phyloP scores from a whole-genome alignment of 2,329 filamentous ascomycete species.

The Aureobasidium sp. region DNA sequence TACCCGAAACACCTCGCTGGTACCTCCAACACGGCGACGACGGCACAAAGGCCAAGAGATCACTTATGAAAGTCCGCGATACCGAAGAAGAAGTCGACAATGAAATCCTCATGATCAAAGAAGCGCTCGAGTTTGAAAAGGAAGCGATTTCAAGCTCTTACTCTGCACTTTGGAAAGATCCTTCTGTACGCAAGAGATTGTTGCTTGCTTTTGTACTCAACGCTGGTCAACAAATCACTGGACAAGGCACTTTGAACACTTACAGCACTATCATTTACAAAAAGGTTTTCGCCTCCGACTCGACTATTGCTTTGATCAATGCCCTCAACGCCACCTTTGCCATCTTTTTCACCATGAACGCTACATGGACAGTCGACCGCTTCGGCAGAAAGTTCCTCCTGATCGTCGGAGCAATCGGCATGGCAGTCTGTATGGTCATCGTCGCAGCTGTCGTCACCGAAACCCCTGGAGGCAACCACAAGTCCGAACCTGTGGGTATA shows the following conservation, averaged over 20 bases:
- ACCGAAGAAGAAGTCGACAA: slow-evolving; percentile 72
- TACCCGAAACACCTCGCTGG: slow-evolving; percentile 76
- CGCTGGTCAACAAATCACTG: slow-evolving; percentile 75
- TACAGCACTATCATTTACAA: slow-evolving; percentile 81
- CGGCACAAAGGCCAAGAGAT: slow-evolving; percentile 64
- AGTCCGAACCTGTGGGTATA: slow-evolving; percentile 68
- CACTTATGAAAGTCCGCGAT: slow-evolving; percentile 68
- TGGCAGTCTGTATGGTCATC: slow-evolving; percentile 76
- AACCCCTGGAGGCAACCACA: slow-evolving; percentile 61
- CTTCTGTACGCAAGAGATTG: slow-evolving; percentile 72
- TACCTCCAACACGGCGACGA: slow-evolving; percentile 67
- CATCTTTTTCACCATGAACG: slow-evolving; percentile 78
- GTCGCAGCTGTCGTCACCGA: slow-evolving; percentile 64
- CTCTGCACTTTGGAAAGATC: slow-evolving; percentile 74
- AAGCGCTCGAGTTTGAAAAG: slow-evolving; percentile 77
- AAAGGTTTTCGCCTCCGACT: slow-evolving; percentile 67
- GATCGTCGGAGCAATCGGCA: slow-evolving; percentile 73
- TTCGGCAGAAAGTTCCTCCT: slow-evolving; percentile 77
- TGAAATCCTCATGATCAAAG: slow-evolving; percentile 70
- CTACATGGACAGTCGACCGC: slow-evolving; percentile 77
- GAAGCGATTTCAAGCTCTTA: slow-evolving; percentile 72
- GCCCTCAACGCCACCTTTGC: slow-evolving; percentile 78
- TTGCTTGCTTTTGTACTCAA: slow-evolving; percentile 73
- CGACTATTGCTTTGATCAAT: slow-evolving; percentile 76
- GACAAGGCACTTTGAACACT: slow-evolving; percentile 76